These are phyloP conservation scores for Erodium moschatum DNA, from an alignment of 441 rosid species.

Conservation along the genomic window DNA sequence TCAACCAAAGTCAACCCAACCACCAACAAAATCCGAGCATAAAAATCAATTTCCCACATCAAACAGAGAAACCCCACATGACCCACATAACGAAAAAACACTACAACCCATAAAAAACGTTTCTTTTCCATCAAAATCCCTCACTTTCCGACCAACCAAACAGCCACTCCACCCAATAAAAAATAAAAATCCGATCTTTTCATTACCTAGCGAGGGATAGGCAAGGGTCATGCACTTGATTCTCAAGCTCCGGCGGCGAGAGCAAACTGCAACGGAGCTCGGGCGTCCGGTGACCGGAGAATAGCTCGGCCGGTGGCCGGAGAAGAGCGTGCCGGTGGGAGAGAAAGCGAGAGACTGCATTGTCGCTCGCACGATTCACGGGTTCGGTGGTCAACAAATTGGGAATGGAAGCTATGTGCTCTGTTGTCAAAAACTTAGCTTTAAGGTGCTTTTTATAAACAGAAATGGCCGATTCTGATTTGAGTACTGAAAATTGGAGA, in stretches of 20 bases:
- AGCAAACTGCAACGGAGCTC: neutral
- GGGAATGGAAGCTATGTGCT: neutral
- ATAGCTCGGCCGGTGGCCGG: slow-evolving; percentile 24
- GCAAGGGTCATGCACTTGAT: slow-evolving; percentile 36
- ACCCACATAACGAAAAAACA: neutral
- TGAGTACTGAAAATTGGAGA: neutral
- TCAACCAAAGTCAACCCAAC: neutral
- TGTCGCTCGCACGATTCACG: slow-evolving; percentile 12
- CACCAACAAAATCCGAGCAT: neutral
- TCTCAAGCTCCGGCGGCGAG: neutral
- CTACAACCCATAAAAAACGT: neutral
- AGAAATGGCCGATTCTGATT: neutral
- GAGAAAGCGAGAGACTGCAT: slow-evolving; percentile 37
- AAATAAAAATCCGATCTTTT: neutral
- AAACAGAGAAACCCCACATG: neutral
- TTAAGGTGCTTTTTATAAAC: neutral
- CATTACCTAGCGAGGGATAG: slow-evolving; percentile 33
- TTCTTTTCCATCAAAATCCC: neutral
- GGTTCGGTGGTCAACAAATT: neutral
- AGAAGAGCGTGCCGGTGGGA: slow-evolving; percentile 24
- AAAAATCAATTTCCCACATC: neutral
- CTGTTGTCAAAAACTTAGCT: neutral
- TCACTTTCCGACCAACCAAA: neutral
- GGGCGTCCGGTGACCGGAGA: slow-evolving; percentile 16
- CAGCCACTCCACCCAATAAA: neutral